These are phyloP conservation scores for Coemansia sp. DNA, from an alignment of 192 early-diverging fungal genomes.

Conservation along the genomic window DNA sequence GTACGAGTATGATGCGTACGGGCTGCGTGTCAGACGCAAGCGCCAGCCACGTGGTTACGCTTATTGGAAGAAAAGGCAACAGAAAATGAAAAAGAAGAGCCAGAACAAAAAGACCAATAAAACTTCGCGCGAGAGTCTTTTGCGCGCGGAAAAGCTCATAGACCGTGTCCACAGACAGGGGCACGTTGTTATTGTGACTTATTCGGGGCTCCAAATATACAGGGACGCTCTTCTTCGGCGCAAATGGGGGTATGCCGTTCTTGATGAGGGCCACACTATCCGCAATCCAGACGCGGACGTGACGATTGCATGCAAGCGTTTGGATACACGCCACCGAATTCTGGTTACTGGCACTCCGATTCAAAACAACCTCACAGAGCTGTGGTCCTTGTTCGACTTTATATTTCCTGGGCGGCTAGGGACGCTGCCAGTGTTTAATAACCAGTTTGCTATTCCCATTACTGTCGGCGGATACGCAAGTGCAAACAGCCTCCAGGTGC, in stretches of 20 bases:
- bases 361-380: constrained; percentile 77
- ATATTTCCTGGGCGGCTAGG: constrained; percentile 75
- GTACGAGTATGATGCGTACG: constrained; percentile 52
- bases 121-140: constrained; percentile 22
- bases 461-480: constrained; percentile 89
- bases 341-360: constrained; percentile 80
- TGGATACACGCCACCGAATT: constrained; percentile 70
- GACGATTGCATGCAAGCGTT: constrained; percentile 69
- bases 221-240: constrained; percentile 64
- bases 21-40: constrained; percentile 44
- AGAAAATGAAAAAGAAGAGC: constrained; percentile 10
- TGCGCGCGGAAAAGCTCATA: constrained; percentile 31
- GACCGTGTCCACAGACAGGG: constrained; percentile 53
- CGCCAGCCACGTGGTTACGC: constrained; percentile 45
- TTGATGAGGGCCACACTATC: constrained; percentile 98
- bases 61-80: constrained; percentile 38
- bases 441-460: constrained; percentile 92
- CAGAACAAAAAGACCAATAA: constrained; percentile 1
- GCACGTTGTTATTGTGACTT: constrained; percentile 87
- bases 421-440: constrained; percentile 53
- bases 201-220: constrained; percentile 77
- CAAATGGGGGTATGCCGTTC: constrained; percentile 81
- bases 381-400: constrained; percentile 84
- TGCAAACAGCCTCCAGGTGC: constrained; percentile 86
- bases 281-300: constrained; percentile 92